Evolutionary conservation across 495 filamentous ascomycete genomes (phyloP), one percentile per base, ranked within the genome.

Genomic region (Xylaria castorea): DNA sequence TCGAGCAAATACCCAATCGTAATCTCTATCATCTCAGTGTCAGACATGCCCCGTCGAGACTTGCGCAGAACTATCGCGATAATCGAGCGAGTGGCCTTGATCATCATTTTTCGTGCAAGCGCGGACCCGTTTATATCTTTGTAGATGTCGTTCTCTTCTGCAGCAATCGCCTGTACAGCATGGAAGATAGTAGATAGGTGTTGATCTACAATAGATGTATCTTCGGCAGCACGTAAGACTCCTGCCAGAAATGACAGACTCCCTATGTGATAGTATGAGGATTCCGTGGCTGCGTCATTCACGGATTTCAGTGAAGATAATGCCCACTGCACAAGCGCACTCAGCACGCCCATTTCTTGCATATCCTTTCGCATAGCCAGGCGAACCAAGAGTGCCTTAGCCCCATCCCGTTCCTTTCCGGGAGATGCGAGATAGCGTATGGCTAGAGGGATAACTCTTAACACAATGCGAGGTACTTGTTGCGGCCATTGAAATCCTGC

Each of bases 381-480:
- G 25, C 94, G 88, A 14, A 94, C 91, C 40, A 99, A 83, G n/a
- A 98, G 84, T 12, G 87, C 85, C 44, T 90, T 93, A 12, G 95
- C 94, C 22, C 94, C 93, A 80, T 96, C 93, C 62, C 93, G 89
- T 78, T 97, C 94, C 78, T 97, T 97, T 3, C 94, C 92, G 0
- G 96, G 84, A 2, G 86, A 88, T 38, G 88, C 84, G 40, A 99
- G 88, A 76, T 92, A 92, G 66, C 87, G 83, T 69, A 92, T 80
- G 14, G 88, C 91, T n/a, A 97, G 79, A 9, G 88, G 87, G 40
- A 97, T 81, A 60, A 96, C 80, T n/a, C 93, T 86, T 20, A 84
- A 82, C 0, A 92, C 86, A 57, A 97, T 85, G n/a, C 86, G 85
- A 0, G 96, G 94, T 14, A 94, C 81, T 34, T 88, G 76, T 5